phyloP scores from a whole-genome alignment of 768 basidiomycete genomes.

The Gymnopilus junonius region DNA sequence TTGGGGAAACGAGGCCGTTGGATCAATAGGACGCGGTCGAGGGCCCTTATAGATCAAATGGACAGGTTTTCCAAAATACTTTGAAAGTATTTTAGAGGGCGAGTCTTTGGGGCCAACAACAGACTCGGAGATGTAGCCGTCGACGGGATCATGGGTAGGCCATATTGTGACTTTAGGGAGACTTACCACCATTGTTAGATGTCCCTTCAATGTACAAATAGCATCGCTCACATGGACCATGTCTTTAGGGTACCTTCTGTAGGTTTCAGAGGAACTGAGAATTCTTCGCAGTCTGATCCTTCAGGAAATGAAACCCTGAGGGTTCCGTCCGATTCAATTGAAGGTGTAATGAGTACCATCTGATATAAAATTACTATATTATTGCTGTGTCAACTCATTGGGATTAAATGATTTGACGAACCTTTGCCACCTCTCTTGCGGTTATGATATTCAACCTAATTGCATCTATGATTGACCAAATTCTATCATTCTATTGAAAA shows the following conservation, averaged over 20 bases:
- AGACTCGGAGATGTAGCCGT: slow-evolving; percentile 69
- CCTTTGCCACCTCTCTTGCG: slow-evolving; percentile 68
- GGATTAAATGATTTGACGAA: slow-evolving; percentile 17
- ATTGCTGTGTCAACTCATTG: background rate
- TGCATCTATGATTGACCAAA: slow-evolving; percentile 71
- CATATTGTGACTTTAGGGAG: slow-evolving; percentile 58
- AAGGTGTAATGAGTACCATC: slow-evolving; percentile 72
- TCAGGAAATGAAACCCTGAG: slow-evolving; percentile 65
- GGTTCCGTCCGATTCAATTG: slow-evolving; percentile 48
- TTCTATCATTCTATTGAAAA: slow-evolving; percentile 62
- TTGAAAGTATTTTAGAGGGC: slow-evolving; percentile 60
- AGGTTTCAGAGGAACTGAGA: slow-evolving; percentile 64
- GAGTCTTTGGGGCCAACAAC: slow-evolving; percentile 35
- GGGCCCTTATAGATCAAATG: slow-evolving; percentile 73
- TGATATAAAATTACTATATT: slow-evolving; percentile 24
- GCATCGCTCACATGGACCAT: slow-evolving; percentile 60
- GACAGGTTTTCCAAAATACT: slow-evolving; percentile 64
- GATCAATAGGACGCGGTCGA: slow-evolving; percentile 48
- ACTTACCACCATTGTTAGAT: slow-evolving; percentile 36
- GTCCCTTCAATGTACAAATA: background rate
- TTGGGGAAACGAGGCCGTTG: slow-evolving; percentile 60
- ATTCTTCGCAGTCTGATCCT: slow-evolving; percentile 58
- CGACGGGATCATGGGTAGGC: slow-evolving; percentile 45
- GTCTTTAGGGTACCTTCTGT: slow-evolving; percentile 45
- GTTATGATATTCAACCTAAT: slow-evolving; percentile 60